These are phyloP conservation scores for Zygoascus bituminiphila DNA, from an alignment of 805 yeast species.

Conservation along the genomic window DNA sequence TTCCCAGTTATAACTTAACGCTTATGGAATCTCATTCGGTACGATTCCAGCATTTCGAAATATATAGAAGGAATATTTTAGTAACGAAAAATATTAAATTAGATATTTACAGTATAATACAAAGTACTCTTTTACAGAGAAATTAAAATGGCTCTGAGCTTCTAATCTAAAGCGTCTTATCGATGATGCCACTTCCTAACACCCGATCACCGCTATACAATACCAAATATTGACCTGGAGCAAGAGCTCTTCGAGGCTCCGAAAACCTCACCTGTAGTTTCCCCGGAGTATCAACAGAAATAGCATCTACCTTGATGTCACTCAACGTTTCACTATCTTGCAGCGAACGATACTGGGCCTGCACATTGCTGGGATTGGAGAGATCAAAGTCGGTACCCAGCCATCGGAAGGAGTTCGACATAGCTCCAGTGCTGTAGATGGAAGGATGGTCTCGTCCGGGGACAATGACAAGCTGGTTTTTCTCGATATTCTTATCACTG, in stretches of 20 bases:
- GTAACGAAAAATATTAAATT: not conserved
- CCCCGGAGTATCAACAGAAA: not conserved
- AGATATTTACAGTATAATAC: not conserved
- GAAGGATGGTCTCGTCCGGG: conserved; percentile 54
- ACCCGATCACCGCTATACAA: conserved; percentile 60
- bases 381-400: conserved; percentile 22
- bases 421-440: conserved; percentile 40
- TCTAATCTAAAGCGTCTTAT: not conserved
- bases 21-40: no score
- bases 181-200: conserved; percentile 41
- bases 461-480: conserved; percentile 74
- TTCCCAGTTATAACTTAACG: no score
- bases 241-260: conserved; percentile 58
- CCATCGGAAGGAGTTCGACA: conserved; percentile 46
- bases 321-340: conserved; percentile 46
- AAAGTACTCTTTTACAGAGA: no score
- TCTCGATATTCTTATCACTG: conserved; percentile 52
- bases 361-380: conserved; percentile 25
- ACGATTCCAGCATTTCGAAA: no score
- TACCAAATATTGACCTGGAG: conserved; percentile 83
- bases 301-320: conserved; percentile 10
- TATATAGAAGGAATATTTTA: no score
- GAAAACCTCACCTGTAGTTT: conserved; percentile 34
- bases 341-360: conserved; percentile 65
- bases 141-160: no score